A percentile compares a stretch with the other conserved stretches of the same genome.
Conservation (phyloP, 2,329 filamentous ascomycete species). For the Nigrospora oryzae region DNA sequence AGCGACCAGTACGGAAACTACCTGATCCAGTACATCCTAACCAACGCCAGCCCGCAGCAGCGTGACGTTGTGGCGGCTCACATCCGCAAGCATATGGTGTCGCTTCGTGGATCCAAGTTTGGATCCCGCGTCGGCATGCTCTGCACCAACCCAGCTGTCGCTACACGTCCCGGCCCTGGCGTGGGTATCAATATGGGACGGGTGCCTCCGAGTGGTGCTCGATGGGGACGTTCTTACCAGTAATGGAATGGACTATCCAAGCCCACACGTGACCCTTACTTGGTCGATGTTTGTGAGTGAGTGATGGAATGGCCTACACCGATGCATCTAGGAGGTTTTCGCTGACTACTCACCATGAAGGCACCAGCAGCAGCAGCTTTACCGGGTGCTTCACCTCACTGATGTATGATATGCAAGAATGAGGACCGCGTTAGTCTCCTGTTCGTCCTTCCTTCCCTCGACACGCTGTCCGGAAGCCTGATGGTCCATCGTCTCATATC, state of each 20-base stretch:
- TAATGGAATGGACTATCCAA: conserved; percentile 21
- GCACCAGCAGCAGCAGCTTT: neutral
- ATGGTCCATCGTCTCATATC: conserved; percentile 14
- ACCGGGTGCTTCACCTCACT: neutral
- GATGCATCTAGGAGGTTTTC: neutral
- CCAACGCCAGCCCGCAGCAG: conserved; percentile 78
- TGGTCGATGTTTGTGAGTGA: no score
- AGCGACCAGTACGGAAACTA: conserved; percentile 99
- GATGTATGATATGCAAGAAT: neutral
- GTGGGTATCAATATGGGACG: conserved; percentile 58
- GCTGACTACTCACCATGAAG: neutral
- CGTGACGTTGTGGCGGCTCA: conserved; percentile 88
- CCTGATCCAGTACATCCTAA: conserved; percentile 92
- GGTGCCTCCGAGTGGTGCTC: conserved; percentile 44
- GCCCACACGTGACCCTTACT: no score
- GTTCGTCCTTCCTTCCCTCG: conserved; percentile 8
- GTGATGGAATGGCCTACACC: neutral
- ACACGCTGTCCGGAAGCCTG: no score
- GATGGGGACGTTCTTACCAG: conserved; percentile 50
- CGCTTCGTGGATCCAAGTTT: conserved; percentile 94
- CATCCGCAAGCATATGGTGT: conserved; percentile 99
- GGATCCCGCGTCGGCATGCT: conserved; percentile 98
- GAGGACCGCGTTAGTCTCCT: conserved; percentile 8
- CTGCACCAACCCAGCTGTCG: conserved; percentile 87
- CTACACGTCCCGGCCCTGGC: conserved; percentile 81